Conservation (phyloP, 805 yeast genomes). For the Debaryomyces tyrocola region DNA sequence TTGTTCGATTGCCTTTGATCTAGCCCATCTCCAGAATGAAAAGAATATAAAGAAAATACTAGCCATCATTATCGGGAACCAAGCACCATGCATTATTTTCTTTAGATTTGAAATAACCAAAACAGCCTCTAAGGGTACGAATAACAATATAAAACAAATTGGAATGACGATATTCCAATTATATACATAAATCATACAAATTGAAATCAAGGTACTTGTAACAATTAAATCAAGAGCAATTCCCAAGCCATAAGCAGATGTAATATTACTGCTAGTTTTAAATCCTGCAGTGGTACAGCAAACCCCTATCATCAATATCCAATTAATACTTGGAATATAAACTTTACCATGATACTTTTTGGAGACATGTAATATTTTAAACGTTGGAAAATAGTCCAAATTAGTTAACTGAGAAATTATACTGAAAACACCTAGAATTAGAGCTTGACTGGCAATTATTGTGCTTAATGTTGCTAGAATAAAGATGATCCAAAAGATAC, state of each 20-base stretch:
- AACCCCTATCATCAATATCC: conserved; percentile 52
- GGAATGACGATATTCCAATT: conserved; percentile 34
- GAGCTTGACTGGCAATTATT: conserved; percentile 61
- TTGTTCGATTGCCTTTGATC: conserved; percentile 38
- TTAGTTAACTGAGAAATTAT: conserved; percentile 53
- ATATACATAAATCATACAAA: conserved; percentile 49
- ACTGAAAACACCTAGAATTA: conserved; percentile 55
- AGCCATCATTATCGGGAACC: conserved; percentile 56
- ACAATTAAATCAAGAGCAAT: conserved; percentile 55
- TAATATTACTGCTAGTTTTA: conserved; percentile 47
- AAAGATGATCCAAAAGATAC: conserved; percentile 51
- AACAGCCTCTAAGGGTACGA: conserved; percentile 48
- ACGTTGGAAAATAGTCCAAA: conserved; percentile 54
- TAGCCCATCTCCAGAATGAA: conserved; percentile 49
- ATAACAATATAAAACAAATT: conserved; percentile 33
- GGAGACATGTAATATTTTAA: conserved; percentile 47
- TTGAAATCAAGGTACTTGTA: conserved; percentile 47
- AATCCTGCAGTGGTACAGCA: conserved; percentile 53
- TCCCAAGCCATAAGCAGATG: conserved; percentile 63
- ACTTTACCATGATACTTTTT: conserved; percentile 48
- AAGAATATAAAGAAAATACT: conserved; percentile 37
- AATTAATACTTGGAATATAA: conserved; percentile 52
- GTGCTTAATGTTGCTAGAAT: conserved; percentile 55
- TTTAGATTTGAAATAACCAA: conserved; percentile 49
- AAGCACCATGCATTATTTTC: conserved; percentile 59